These are phyloP conservation scores for Monilinia fructicola DNA, from an alignment of 2,329 filamentous ascomycete species.

Conservation along the genomic window DNA sequence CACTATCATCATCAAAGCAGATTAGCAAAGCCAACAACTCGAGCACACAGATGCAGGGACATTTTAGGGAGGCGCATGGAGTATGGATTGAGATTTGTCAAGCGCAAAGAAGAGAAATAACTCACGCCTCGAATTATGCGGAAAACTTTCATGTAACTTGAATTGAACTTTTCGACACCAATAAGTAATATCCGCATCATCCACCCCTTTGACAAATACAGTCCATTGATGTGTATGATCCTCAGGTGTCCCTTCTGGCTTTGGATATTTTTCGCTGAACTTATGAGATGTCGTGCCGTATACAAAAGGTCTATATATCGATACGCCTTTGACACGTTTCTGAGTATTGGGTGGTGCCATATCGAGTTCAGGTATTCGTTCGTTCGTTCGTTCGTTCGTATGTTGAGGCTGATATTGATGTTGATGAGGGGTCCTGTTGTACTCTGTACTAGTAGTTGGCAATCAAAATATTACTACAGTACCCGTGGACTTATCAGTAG, in stretches of 20 bases:
- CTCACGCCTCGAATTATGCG: slow-evolving; percentile 79
- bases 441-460: slow-evolving; percentile 8
- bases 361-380: not conserved
- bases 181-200: slow-evolving; percentile 87
- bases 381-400: not conserved
- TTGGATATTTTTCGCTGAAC: slow-evolving; percentile 74
- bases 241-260: slow-evolving; percentile 72
- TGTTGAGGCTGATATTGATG: not conserved
- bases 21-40: not conserved
- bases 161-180: slow-evolving; percentile 98
- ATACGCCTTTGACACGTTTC: slow-evolving; percentile 64
- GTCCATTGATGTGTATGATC: slow-evolving; percentile 98
- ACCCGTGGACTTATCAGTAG: too few relatives aligned
- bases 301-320: slow-evolving; percentile 65
- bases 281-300: slow-evolving; percentile 78
- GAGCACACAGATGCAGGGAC: not conserved
- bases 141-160: slow-evolving; percentile 96
- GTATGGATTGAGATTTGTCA: not conserved
- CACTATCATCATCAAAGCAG: slow-evolving; percentile 43
- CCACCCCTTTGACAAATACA: slow-evolving; percentile 87
- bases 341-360: slow-evolving; percentile 57
- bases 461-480: slow-evolving; percentile 5
- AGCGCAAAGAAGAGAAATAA: slow-evolving; percentile 24
- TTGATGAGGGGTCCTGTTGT: slow-evolving; percentile 5
- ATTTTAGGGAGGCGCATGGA: not conserved